These are phyloP conservation scores for Trametes elegans DNA, from an alignment of 768 basidiomycete species.

Conservation along the genomic window DNA sequence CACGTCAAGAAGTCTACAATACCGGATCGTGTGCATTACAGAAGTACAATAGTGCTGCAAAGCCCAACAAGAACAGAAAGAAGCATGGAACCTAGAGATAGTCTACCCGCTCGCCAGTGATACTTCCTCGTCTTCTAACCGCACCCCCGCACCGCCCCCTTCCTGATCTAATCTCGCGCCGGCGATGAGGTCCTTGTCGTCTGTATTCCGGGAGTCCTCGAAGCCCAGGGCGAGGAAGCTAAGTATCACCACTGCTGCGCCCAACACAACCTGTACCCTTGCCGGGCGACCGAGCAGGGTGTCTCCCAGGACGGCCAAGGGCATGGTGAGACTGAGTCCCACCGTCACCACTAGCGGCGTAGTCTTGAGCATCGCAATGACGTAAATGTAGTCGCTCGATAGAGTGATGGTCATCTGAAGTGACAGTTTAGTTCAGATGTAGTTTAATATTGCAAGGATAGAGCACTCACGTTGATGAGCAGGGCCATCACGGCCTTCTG, in stretches of 20 bases:
- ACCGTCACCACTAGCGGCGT: slow-evolving; percentile 92
- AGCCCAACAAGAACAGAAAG: neutral
- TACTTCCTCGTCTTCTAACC: slow-evolving; percentile 14
- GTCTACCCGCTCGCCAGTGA: neutral
- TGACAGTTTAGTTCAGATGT: neutral
- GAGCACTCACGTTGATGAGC: slow-evolving; percentile 50
- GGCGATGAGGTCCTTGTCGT: slow-evolving; percentile 22
- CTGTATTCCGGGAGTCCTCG: slow-evolving; percentile 39
- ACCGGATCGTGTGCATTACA: too few species aligned
- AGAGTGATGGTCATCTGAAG: slow-evolving; percentile 79
- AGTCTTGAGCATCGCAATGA: slow-evolving; percentile 93
- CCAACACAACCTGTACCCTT: slow-evolving; percentile 59
- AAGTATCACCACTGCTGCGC: slow-evolving; percentile 72
- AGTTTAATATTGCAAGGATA: neutral
- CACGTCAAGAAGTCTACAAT: too few species aligned
- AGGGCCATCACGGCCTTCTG: slow-evolving; percentile 47
- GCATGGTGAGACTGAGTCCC: slow-evolving; percentile 91
- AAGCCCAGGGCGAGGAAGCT: slow-evolving; percentile 77
- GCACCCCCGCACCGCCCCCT: slow-evolving; percentile 1
- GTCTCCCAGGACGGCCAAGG: slow-evolving; percentile 85
- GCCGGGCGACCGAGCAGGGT: slow-evolving; percentile 58
- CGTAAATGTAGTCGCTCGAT: slow-evolving; percentile 82
- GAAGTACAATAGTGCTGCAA: neutral
- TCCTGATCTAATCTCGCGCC: slow-evolving; percentile 21
- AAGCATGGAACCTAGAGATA: neutral